Evolutionary conservation across 2,329 filamentous ascomycete species (phyloP).

Genomic region (Neofusicoccum umdonicola): DNA sequence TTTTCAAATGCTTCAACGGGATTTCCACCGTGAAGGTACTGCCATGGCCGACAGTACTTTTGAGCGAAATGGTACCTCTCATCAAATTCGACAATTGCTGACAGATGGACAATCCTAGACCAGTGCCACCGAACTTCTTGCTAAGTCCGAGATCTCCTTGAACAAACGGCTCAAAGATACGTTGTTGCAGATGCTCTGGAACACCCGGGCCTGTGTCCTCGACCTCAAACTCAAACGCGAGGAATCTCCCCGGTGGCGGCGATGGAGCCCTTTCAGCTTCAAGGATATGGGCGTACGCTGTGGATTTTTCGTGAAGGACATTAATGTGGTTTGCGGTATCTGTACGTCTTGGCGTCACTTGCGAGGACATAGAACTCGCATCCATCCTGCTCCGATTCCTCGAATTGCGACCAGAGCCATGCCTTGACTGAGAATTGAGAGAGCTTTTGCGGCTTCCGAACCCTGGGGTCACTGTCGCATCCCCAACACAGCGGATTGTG

Average conservation of each 20-base stretch:
- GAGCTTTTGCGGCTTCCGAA: conserved; percentile 44
- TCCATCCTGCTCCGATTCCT: conserved; percentile 28
- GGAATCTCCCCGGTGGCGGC: conserved; percentile 62
- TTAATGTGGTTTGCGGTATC: conserved; percentile 48
- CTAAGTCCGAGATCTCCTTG: conserved; percentile 87
- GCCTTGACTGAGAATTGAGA: conserved; percentile 40
- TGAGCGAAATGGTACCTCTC: conserved; percentile 71
- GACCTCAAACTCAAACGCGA: conserved; percentile 83
- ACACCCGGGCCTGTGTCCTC: conserved; percentile 87
- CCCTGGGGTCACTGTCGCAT: conserved; percentile 32
- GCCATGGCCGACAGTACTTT: conserved; percentile 69
- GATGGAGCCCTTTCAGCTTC: conserved; percentile 36
- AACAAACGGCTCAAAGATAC: conserved; percentile 91
- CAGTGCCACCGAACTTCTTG: conserved; percentile 87
- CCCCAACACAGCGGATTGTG: conserved; percentile 68
- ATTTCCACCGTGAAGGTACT: conserved; percentile 82
- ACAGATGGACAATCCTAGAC: conserved; percentile 84
- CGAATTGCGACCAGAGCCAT: conserved; percentile 38
- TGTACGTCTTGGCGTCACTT: conserved; percentile 26
- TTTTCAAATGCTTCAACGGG: conserved; percentile 72
- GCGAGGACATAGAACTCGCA: conserved; percentile 27
- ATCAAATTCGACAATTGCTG: conserved; percentile 81
- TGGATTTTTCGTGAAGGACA: conserved; percentile 36
- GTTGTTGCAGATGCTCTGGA: conserved; percentile 70
- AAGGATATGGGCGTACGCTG: conserved; percentile 34